Percentiles rank a stretch among this genome's conserved stretches.
Conservation (phyloP, 2,329 filamentous ascomycete species). For the Ilyonectria destructans region DNA sequence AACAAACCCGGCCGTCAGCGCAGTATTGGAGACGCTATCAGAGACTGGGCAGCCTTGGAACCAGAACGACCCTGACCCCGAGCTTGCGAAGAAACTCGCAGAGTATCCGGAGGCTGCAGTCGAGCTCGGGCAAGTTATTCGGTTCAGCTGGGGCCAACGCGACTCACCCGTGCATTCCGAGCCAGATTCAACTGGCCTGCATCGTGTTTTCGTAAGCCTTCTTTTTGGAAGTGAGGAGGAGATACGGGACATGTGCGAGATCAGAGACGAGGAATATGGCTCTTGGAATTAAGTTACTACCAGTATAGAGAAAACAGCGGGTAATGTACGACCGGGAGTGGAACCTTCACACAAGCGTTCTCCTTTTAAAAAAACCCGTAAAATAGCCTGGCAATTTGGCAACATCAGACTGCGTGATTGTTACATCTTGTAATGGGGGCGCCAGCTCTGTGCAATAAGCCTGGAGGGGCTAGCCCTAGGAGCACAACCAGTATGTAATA, state of each 20-base stretch:
- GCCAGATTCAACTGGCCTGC: constrained; percentile 15
- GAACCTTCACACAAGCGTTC: too few species aligned
- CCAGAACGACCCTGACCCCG: constrained; percentile 9
- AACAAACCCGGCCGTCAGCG: neutral
- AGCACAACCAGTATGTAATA: too few species aligned
- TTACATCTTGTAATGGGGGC: too few species aligned
- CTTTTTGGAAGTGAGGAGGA: constrained; percentile 20
- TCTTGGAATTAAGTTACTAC: neutral
- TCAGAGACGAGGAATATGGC: constrained; percentile 5
- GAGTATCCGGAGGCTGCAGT: constrained; percentile 6
- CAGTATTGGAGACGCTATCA: constrained; percentile 4
- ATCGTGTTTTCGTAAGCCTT: constrained; percentile 16
- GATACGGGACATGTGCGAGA: constrained; percentile 13
- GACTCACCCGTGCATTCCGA: constrained; percentile 26
- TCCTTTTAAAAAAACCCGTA: too few species aligned
- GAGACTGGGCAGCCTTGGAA: constrained; percentile 8
- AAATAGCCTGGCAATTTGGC: too few species aligned
- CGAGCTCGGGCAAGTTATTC: constrained; percentile 15
- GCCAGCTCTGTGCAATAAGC: too few species aligned
- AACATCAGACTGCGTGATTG: too few species aligned
- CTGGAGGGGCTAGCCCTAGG: too few species aligned
- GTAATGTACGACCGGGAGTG: too few species aligned
- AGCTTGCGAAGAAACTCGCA: constrained; percentile 10
- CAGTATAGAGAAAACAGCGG: neutral
- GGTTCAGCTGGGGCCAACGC: constrained; percentile 22